Percentiles rank a stretch among this genome's conserved stretches.
phyloP scores from a whole-genome alignment of 257 asterid species.

The Nicotiana undulata region DNA sequence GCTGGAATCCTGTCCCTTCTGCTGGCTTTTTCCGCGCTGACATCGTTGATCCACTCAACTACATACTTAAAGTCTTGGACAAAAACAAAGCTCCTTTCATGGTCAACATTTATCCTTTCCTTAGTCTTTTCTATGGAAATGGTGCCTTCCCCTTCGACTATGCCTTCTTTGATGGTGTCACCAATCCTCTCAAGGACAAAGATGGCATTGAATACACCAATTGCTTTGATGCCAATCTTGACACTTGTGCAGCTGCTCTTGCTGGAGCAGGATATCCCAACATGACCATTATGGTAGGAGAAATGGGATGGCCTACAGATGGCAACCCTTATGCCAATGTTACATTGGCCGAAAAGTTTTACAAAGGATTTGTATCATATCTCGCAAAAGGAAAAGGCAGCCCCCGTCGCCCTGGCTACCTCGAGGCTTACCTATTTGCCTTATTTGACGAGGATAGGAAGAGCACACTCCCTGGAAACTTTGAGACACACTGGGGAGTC shows the following conservation, averaged over 20 bases:
- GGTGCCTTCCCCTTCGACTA: slow-evolving; percentile 23
- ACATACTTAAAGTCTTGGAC: slow-evolving; percentile 10
- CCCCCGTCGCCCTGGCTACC: slow-evolving; percentile 21
- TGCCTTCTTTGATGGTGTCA: slow-evolving; percentile 28
- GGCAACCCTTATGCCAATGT: slow-evolving; percentile 16
- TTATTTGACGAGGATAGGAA: slow-evolving; percentile 33
- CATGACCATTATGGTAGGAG: slow-evolving; percentile 28
- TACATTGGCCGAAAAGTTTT: slow-evolving; percentile 18
- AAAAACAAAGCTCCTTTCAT: slow-evolving; percentile 24
- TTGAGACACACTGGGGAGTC: slow-evolving; percentile 36
- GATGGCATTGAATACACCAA: slow-evolving; percentile 13
- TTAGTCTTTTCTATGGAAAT: slow-evolving; percentile 5
- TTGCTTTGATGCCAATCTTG: slow-evolving; percentile 22
- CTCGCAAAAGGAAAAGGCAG: slow-evolving; percentile 17
- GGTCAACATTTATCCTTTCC: slow-evolving; percentile 33
- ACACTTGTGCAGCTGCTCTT: slow-evolving; percentile 26
- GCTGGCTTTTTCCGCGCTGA: slow-evolving; percentile 25
- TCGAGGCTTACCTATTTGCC: slow-evolving; percentile 23
- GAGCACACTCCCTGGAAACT: slow-evolving; percentile 26
- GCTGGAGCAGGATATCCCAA: slow-evolving; percentile 10
- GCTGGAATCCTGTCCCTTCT: slow-evolving; percentile 17
- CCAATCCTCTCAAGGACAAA: slow-evolving; percentile 12
- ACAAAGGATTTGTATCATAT: slow-evolving; percentile 19
- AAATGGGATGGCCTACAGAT: slow-evolving; percentile 48
- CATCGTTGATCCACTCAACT: slow-evolving; percentile 3